These are phyloP conservation scores for Flaveria ramosissima DNA, from an alignment of 129 eudicot genomes.

Conservation along the genomic window DNA sequence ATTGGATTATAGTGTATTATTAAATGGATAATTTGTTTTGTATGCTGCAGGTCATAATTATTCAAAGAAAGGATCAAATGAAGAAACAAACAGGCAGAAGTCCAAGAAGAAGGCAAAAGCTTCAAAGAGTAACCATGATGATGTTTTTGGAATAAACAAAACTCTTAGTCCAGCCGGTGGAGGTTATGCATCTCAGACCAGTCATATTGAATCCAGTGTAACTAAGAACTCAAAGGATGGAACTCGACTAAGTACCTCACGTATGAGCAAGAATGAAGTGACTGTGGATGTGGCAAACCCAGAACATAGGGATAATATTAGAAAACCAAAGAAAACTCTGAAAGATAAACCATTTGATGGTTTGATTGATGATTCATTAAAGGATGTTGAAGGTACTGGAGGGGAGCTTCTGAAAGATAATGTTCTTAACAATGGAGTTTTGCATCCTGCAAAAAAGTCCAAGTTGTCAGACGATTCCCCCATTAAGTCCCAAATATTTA, in stretches of 20 bases:
- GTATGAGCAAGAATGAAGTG: constrained; percentile 41
- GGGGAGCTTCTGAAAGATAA: constrained; percentile 32
- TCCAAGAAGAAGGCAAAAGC: constrained; percentile 40
- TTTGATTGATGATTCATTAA: constrained; percentile 25
- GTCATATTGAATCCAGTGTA: constrained; percentile 22
- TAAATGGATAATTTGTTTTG: constrained; percentile 17
- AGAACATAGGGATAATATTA: constrained; percentile 27
- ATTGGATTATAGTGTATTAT: constrained; percentile 9
- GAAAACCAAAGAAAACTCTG: constrained; percentile 31
- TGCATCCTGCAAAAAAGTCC: constrained; percentile 48
- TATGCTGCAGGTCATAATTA: constrained; percentile 32
- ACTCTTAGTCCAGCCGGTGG: constrained; percentile 35
- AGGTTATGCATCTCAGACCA: constrained; percentile 26
- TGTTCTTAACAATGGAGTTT: constrained; percentile 35
- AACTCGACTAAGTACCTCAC: constrained; percentile 32
- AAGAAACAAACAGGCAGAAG: constrained; percentile 48
- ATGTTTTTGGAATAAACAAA: constrained; percentile 28
- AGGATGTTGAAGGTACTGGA: constrained; percentile 39
- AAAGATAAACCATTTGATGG: constrained; percentile 48
- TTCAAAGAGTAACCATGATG: constrained; percentile 42
- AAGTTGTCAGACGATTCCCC: constrained; percentile 49
- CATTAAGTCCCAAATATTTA: constrained; percentile 38
- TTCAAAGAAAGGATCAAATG: constrained; percentile 33
- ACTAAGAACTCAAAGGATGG: constrained; percentile 38
- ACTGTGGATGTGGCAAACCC: constrained; percentile 36